phyloP scores from a whole-genome alignment of 306 rosid genomes.

The Psophocarpus tetragonolobus region DNA sequence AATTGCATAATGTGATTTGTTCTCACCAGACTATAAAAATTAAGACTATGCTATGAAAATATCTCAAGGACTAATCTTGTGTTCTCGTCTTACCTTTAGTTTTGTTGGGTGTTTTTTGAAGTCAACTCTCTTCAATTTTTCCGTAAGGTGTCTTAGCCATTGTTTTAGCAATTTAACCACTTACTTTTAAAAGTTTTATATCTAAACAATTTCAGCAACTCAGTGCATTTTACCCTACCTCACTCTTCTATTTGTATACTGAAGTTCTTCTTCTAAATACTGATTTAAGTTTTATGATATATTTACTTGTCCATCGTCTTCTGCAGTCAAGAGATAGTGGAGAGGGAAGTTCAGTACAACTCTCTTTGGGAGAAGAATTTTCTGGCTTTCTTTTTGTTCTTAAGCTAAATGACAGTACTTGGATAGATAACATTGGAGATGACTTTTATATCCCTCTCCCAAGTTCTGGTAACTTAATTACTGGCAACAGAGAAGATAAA shows the following conservation, averaged over 20 bases:
- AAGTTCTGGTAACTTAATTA: constrained; percentile 45
- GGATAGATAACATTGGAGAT: constrained; percentile 68
- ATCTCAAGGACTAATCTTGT: constrained; percentile 3
- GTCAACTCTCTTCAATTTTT: background rate
- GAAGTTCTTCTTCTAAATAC: background rate
- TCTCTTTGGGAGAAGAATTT: constrained; percentile 72
- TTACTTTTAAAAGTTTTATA: background rate
- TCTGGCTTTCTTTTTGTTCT: constrained; percentile 87
- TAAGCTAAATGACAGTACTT: constrained; percentile 63
- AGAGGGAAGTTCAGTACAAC: constrained; percentile 52
- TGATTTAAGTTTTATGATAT: constrained; percentile 13
- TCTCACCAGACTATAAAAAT: background rate
- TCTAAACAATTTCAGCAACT: background rate
- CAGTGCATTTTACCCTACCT: background rate
- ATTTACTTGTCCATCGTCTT: constrained; percentile 42
- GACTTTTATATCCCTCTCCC: constrained; percentile 80
- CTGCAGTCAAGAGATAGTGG: constrained; percentile 73
- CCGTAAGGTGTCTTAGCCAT: background rate
- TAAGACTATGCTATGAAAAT: background rate
- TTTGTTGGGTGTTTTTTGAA: background rate
- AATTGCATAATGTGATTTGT: background rate
- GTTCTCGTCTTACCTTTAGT: background rate
- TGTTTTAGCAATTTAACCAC: background rate
- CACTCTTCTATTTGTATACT: background rate
- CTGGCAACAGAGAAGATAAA: constrained; percentile 36